Conservation (phyloP, 2,329 filamentous ascomycete genomes). For the Colletotrichum destructivum region DNA sequence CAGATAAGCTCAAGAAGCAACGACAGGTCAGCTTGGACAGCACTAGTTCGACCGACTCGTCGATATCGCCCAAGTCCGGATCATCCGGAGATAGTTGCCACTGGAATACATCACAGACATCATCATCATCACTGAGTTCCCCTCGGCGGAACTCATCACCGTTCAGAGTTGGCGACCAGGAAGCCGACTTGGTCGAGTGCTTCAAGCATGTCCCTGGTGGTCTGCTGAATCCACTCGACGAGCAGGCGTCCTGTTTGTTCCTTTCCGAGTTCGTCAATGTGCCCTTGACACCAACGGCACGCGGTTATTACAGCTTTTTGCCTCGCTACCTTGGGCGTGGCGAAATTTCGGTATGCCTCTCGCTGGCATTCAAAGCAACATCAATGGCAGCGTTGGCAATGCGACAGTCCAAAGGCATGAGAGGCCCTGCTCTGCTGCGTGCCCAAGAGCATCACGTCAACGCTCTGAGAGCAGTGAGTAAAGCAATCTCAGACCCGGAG, state of each 20-base stretch:
- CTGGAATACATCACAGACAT: not conserved
- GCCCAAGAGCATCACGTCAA: slow-evolving; percentile 41
- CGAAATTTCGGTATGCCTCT: slow-evolving; percentile 32
- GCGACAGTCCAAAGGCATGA: slow-evolving; percentile 25
- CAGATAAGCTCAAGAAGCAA: slow-evolving; percentile 37
- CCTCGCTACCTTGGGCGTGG: slow-evolving; percentile 37
- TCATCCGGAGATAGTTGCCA: slow-evolving; percentile 12
- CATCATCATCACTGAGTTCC: not conserved
- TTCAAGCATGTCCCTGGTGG: slow-evolving; percentile 32
- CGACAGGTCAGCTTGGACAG: slow-evolving; percentile 7
- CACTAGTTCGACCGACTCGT: not conserved
- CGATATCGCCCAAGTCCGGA: not conserved
- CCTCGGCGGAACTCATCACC: slow-evolving; percentile 16
- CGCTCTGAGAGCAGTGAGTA: slow-evolving; percentile 35
- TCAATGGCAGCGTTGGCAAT: slow-evolving; percentile 41
- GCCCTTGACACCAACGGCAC: slow-evolving; percentile 21
- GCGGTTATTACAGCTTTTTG: slow-evolving; percentile 39
- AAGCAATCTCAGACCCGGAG: slow-evolving; percentile 36
- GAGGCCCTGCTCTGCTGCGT: slow-evolving; percentile 19
- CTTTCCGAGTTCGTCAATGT: slow-evolving; percentile 42
- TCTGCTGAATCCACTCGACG: slow-evolving; percentile 33
- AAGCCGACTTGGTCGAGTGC: slow-evolving; percentile 28
- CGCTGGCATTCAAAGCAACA: slow-evolving; percentile 39
- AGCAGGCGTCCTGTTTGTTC: slow-evolving; percentile 41
- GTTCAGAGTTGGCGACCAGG: slow-evolving; percentile 22